Evolutionary conservation across 2,329 filamentous ascomycete species (phyloP).

Genomic region (Endoconidiophora polonica): DNA sequence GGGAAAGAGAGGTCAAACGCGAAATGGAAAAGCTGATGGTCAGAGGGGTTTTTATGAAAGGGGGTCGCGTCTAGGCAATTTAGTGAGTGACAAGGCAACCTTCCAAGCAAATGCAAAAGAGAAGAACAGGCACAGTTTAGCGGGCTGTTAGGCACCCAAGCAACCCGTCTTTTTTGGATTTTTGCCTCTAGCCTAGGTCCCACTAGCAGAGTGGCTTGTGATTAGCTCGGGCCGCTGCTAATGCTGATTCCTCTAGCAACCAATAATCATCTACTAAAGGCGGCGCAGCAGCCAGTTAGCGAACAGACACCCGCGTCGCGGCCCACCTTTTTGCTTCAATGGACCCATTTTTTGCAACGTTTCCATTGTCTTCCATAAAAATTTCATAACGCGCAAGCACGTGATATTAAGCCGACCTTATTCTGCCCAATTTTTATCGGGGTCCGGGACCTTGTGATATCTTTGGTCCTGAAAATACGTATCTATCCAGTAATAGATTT

Average conservation of each 20-base stretch:
- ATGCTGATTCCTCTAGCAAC: not conserved
- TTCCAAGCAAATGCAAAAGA: not conserved
- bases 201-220: not conserved
- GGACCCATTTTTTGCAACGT: not conserved
- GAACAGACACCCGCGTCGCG: too few species aligned
- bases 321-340: not conserved
- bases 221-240: not conserved
- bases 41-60: not conserved
- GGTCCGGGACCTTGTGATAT: too few species aligned
- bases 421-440: too few species aligned
- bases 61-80: not conserved
- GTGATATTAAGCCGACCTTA: not conserved
- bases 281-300: not conserved
- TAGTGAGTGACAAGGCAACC: too few species aligned
- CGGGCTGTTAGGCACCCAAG: too few species aligned
- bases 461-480: too few species aligned
- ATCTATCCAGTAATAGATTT: too few species aligned
- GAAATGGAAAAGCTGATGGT: not conserved
- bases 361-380: constrained; percentile 2
- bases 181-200: not conserved
- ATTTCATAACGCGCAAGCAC: constrained; percentile 6
- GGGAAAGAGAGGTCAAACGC: constrained; percentile 3
- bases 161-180: too few species aligned
- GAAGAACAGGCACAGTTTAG: not conserved
- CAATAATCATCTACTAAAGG: not conserved